A percentile compares a stretch with the other conserved stretches of the same genome.
Evolutionary conservation across 257 asterid genomes (phyloP).

Genomic region (Nicotiana benthamiana): DNA sequence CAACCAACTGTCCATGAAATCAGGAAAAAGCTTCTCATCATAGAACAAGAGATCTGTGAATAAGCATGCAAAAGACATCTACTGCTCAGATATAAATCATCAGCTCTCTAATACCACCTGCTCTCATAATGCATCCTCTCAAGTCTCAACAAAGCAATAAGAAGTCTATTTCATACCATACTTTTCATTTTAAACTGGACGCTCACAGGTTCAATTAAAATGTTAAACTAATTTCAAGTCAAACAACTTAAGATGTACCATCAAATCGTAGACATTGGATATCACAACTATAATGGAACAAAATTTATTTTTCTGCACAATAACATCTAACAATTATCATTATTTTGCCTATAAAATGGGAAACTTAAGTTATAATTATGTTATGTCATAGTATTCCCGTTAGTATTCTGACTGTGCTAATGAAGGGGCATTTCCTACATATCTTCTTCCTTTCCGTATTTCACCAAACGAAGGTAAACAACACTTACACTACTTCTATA

Average conservation of each 20-base stretch:
- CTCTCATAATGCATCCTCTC: neutral
- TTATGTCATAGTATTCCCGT: neutral
- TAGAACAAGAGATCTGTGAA: neutral
- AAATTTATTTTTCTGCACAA: neutral
- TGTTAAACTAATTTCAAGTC: neutral
- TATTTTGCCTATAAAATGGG: neutral
- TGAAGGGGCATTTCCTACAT: neutral
- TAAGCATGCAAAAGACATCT: neutral
- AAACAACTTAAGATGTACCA: neutral
- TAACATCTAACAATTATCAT: neutral
- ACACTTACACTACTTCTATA: neutral
- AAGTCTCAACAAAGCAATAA: neutral
- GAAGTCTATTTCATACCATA: neutral
- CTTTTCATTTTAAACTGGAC: neutral
- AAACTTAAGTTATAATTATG: neutral
- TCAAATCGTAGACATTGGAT: neutral
- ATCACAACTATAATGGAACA: neutral
- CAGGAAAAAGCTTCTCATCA: neutral
- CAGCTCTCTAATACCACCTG: neutral
- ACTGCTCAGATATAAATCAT: neutral
- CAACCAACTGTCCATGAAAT: neutral
- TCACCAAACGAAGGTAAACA: neutral
- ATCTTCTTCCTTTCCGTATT: neutral
- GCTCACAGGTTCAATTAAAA: neutral
- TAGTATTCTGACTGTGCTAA: neutral